These are phyloP conservation scores for Scheffersomyces spartinae DNA, from an alignment of 805 yeast species.

Conservation along the genomic window DNA sequence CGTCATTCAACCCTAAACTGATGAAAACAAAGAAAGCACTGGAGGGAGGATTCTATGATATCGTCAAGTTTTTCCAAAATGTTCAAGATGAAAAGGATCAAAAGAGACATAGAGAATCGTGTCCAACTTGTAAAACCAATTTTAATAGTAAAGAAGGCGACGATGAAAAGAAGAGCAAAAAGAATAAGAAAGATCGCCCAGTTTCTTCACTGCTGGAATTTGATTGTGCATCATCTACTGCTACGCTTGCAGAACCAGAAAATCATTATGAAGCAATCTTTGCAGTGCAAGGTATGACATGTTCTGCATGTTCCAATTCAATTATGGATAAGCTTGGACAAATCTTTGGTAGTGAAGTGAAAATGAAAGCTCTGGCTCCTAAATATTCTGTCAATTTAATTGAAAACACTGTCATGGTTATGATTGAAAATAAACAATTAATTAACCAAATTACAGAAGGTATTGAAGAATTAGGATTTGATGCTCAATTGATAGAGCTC, in stretches of 20 bases:
- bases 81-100: no score
- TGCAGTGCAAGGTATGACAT: slow-evolving; percentile 36
- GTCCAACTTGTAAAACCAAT: no score
- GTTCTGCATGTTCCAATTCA: slow-evolving; percentile 24
- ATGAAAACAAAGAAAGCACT: no score
- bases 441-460: slow-evolving; percentile 19
- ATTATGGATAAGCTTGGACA: slow-evolving; percentile 18
- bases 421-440: slow-evolving; percentile 40
- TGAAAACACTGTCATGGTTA: slow-evolving; percentile 40
- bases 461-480: slow-evolving; percentile 23
- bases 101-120: no score
- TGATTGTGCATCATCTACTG: no score
- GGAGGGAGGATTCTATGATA: no score
- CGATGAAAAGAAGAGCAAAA: no score
- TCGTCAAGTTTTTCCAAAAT: no score
- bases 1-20: no score
- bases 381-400: slow-evolving; percentile 40
- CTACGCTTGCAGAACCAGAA: slow-evolving; percentile 12
- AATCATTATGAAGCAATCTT: slow-evolving; percentile 36
- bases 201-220: no score
- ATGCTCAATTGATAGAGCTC: slow-evolving; percentile 43
- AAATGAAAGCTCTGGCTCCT: slow-evolving; percentile 6
- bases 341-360: slow-evolving; percentile 8
- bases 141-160: no score
- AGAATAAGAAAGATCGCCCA: no score